These are phyloP conservation scores for Pseudocercospora macadamiae DNA, from an alignment of 2,329 filamentous ascomycete genomes.

Conservation along the genomic window DNA sequence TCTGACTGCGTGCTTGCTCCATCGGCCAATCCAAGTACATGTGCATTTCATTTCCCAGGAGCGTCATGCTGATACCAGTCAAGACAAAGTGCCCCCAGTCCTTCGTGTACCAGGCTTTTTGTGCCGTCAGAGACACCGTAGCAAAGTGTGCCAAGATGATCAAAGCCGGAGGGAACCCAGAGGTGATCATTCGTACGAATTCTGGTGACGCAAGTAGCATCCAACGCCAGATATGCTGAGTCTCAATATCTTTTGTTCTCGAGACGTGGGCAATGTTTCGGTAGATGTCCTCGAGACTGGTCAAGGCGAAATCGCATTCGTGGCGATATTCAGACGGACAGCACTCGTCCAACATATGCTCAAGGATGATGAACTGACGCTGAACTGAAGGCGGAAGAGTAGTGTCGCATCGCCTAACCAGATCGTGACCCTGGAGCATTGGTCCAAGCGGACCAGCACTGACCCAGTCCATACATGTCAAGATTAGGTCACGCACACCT, in stretches of 20 bases:
- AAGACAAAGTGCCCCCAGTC: slow-evolving; percentile 13
- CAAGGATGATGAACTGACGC: slow-evolving; percentile 12
- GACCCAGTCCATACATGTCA: slow-evolving; percentile 19
- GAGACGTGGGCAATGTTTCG: slow-evolving; percentile 10
- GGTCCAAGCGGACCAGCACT: slow-evolving; percentile 15
- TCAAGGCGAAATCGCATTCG: slow-evolving; percentile 12
- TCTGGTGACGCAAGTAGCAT: slow-evolving; percentile 14
- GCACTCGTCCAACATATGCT: slow-evolving; percentile 16
- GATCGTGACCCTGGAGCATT: slow-evolving; percentile 15
- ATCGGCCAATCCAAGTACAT: slow-evolving; percentile 9
- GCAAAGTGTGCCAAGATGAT: slow-evolving; percentile 31
- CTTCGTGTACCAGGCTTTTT: slow-evolving; percentile 13
- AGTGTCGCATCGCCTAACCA: slow-evolving; percentile 4
- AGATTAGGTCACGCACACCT: slow-evolving; percentile 23
- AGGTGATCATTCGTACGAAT: slow-evolving; percentile 25
- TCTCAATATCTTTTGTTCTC: slow-evolving; percentile 6
- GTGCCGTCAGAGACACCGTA: slow-evolving; percentile 19
- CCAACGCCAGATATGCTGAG: slow-evolving; percentile 16
- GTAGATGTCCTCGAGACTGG: slow-evolving; percentile 16
- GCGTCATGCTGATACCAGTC: slow-evolving; percentile 9
- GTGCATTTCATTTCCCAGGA: slow-evolving; percentile 13
- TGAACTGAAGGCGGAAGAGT: slow-evolving; percentile 9
- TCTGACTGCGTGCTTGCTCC: slow-evolving; percentile 10
- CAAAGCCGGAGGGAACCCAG: slow-evolving; percentile 25
- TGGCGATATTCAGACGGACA: slow-evolving; percentile 1